Base-by-base conservation (phyloP, 208 protist species). In the Leishmania mexicana region DNA sequence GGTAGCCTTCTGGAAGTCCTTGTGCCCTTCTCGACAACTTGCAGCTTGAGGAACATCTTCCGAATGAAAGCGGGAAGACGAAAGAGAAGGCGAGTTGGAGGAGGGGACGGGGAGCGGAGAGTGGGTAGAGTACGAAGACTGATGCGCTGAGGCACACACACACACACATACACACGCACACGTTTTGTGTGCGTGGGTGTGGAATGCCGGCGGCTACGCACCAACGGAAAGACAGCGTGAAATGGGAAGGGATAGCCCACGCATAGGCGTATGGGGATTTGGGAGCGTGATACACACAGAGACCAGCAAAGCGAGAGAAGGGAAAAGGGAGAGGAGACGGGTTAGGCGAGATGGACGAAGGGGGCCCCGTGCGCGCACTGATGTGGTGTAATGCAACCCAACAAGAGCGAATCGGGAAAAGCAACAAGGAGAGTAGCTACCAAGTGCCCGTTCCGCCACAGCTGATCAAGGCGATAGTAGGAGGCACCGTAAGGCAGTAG, bases 1-100 rank as follows among this genome's bases (percentile, higher is more conserved):
- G 13, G 86, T 89, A 10, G 83, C 81, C 49, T 81, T 81, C 5
- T 64, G 64, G 54, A 91, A 89, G 60, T 87, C 85, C 2, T 31
- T 76, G 51, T 54, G 31, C 76, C 82, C 53, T 88, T 87, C 71
- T 88, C 79, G 35, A 85, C 75, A 21, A 90, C 80, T 42, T 86
- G 79, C 40, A 85, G 80, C 65, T 85, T 84, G 15, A 74, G 76
- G 45, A 68, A 84, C 82, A 83, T 83, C 57, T 35, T 35, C 57
- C 40, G 35, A 47, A 11, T 31, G 21, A 72, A 35, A 65, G 42
- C 24, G 51, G 7, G 7, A 42, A 77, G 21, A 40, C 17, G 75
- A 11, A 24, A 5, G 2, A 53, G 24, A 49, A 51, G 75, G 75
- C 51, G 31, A n/a, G 19, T 21, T n/a, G 75, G 51, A 42, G 21